Base-by-base conservation (phyloP, 495 filamentous ascomycete genomes). In the Barbatosphaeria neglecta region DNA sequence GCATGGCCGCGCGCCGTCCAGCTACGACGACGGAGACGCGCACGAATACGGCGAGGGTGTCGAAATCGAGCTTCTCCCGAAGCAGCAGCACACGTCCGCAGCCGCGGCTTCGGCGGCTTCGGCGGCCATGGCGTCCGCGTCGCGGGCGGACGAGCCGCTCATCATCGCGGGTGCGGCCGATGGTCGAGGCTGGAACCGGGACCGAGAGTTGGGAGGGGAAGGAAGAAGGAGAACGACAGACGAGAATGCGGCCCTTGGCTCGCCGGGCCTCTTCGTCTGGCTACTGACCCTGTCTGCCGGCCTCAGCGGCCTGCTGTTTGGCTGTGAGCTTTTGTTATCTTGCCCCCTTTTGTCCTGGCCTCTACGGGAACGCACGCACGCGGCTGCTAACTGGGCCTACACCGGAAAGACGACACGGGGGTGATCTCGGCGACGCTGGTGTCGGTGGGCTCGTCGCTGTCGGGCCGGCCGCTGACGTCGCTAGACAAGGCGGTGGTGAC, bases 341-440 rank as follows among this genome's bases (percentile, higher is more conserved):
- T 50, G 25, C 20, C 20, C 37, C 13, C 27, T 28, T 24, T 41
- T 31, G 22, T 22, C 23, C 47, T 25, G 8, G 1, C 27, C 39
- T 28, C 39, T 33, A 19, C 13, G 35, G 22, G 19, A 19, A 43
- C 47, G 44, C 33, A 50, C 50, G 53, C 9, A 8, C 15, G 15
- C 27, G 2, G 27, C 31, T n/a, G 16, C 31, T 31, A 4, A 35
- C 33, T 51, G 27, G 50, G 24, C 41, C 37, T 47, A 22, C 49
- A 20, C 41, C 24, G 39, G n/a, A n/a, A 51, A 92, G 87, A 81
- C 51, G 78, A 82, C 56, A 96, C 90, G 17, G 90, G 90, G 37
- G 89, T 94, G 13, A 92, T 96, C 37, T 92, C 86, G 19, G 82
- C 87, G 1, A 92, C 87, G 0, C 72, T 95, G 24, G 82, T 95